phyloP scores from a whole-genome alignment of 768 basidiomycete species.

The Fibroporia radiculosa region DNA sequence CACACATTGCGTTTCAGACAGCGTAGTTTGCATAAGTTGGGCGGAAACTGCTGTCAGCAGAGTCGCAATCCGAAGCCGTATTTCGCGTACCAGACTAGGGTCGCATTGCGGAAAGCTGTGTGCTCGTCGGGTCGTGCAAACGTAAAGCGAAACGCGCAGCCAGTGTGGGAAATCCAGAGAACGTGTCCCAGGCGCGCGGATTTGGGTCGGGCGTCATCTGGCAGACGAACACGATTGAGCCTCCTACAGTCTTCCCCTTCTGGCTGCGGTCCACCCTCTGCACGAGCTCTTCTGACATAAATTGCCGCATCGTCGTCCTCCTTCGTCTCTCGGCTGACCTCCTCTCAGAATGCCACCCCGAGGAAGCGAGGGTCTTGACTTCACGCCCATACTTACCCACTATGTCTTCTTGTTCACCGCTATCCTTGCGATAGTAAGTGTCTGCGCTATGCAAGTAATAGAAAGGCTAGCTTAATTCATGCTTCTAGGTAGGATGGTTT shows the following conservation, averaged over 20 bases:
- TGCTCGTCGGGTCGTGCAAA: no score
- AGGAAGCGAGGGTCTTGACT: constrained; percentile 65
- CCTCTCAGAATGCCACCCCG: constrained; percentile 36
- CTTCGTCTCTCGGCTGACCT: not conserved
- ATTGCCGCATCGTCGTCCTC: not conserved
- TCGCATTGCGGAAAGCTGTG: no score
- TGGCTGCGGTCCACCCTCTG: not conserved
- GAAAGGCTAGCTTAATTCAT: no score
- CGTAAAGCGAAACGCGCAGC: not conserved
- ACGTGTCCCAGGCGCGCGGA: constrained; percentile 1
- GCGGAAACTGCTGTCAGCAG: no score
- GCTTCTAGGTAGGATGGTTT: constrained; percentile 32
- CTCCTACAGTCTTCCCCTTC: not conserved
- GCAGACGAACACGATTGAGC: not conserved
- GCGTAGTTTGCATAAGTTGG: no score
- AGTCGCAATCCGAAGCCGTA: no score
- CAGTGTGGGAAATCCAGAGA: constrained; percentile 5
- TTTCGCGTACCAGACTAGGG: no score
- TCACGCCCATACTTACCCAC: constrained; percentile 84
- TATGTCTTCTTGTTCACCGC: constrained; percentile 88
- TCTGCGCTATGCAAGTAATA: not conserved
- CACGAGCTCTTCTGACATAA: not conserved
- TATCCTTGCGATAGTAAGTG: constrained; percentile 60
- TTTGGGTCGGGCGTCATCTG: not conserved
- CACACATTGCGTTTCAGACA: no score